phyloP scores from a whole-genome alignment of 495 filamentous ascomycete genomes.

The Ascodesmis nigricans region DNA sequence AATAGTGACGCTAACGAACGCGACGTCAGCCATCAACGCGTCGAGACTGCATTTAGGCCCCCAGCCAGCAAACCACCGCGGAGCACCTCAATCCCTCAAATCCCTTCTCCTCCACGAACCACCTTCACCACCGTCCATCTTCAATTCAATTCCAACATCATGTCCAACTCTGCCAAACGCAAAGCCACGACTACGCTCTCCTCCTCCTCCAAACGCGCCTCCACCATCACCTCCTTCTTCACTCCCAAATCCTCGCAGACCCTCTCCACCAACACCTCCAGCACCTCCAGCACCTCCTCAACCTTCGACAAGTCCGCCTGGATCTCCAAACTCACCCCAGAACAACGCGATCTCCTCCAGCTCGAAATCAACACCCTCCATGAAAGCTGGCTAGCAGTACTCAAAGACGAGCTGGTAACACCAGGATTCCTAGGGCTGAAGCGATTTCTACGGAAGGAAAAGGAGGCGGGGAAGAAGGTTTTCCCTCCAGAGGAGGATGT shows the following conservation, averaged over 20 bases:
- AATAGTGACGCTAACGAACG: too few relatives aligned
- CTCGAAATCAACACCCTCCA: slow-evolving; percentile 83
- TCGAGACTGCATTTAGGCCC: too few relatives aligned
- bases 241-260: slow-evolving; percentile 14
- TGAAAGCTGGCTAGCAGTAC: slow-evolving; percentile 66
- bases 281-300: slow-evolving; percentile 14
- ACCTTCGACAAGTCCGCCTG: slow-evolving; percentile 79
- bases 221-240: slow-evolving; percentile 38
- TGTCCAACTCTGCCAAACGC: slow-evolving; percentile 34
- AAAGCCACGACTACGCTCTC: slow-evolving; percentile 35
- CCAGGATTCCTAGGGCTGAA: slow-evolving; percentile 71
- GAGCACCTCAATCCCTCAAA: too few relatives aligned
- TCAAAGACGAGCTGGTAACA: slow-evolving; percentile 61
- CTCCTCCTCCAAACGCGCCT: slow-evolving; percentile 46
- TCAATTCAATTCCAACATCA: too few relatives aligned
- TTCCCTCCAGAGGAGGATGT: slow-evolving; percentile 76
- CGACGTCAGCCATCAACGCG: too few relatives aligned
- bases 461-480: slow-evolving; percentile 43
- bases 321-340: slow-evolving; percentile 50
- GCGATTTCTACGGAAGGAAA: slow-evolving; percentile 62
- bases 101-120: too few relatives aligned
- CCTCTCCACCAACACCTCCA: slow-evolving; percentile 17
- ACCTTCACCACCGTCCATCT: too few relatives aligned
- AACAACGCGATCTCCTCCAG: slow-evolving; percentile 60
- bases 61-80: too few relatives aligned